Evolutionary conservation across 2,329 filamentous ascomycete genomes (phyloP), one percentile per base, ranked within the genome.

Genomic region (Ophioceras dolichostomum): DNA sequence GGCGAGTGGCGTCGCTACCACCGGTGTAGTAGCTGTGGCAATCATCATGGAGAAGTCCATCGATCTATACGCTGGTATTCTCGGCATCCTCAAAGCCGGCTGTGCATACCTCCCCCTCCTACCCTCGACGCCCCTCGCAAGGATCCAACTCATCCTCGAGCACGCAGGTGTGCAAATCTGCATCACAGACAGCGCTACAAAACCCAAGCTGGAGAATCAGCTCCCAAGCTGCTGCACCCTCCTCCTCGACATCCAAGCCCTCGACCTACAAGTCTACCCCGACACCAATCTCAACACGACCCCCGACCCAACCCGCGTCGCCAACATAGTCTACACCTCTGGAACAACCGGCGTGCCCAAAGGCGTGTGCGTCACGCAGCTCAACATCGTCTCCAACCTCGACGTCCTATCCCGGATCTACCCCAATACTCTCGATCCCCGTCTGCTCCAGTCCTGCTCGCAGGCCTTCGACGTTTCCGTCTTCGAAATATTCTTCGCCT

Each of bases 401-500:
- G 63, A 73, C 14, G 65, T 73, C 9, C 63, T 94, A 6, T 65
- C 68, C 3, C 60, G 65, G 3, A 60, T 83, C 0, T 94, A 93
- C 49, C 81, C 83, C 0, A 60, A 62, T 0, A 51, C 58, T 1
- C 47, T 47, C 1, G 47, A 57, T 1, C 71, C 76, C 1, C 70
- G 76, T n/a, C 62, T 94, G 22, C 62, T 94, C 0, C 87, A 94
- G 55, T 76, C 83, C 2, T 93, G 83, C 50, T 89, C 84, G 0
- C 83, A 87, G 50, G 81, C 80, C 0, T 94, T 93, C 50, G 84
- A 93, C 50, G 78, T 93, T 2, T 93, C 85, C 1, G 82, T 93
- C 0, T 93, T 93, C 51, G 87, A 94, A 49, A 88, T 93, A 12
- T 89, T 94, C 53, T 93, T 85, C 48, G 67, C 85, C 0, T 93